Percentiles rank a stretch among this genome's conserved stretches.
Conservation (phyloP, 148 eudicot species). For the Nepenthes gracilis region DNA sequence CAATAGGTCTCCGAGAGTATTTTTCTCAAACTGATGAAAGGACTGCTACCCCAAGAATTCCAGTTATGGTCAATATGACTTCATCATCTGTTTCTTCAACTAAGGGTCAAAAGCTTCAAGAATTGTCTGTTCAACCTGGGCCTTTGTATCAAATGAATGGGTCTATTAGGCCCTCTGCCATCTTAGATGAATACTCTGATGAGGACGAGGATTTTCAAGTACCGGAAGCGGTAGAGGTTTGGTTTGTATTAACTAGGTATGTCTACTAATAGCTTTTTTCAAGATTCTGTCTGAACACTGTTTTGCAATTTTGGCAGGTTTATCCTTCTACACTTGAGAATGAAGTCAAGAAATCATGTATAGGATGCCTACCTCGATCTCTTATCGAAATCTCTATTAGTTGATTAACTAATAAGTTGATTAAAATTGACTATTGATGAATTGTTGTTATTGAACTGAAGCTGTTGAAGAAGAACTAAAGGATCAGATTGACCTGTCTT, state of each 20-base stretch:
- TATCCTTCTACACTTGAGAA: constrained; percentile 25
- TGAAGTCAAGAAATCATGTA: constrained; percentile 49
- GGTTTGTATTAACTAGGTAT: background rate
- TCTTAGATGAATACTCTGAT: constrained; percentile 91
- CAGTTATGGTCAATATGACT: constrained; percentile 96
- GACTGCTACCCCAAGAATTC: constrained; percentile 77
- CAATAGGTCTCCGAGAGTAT: constrained; percentile 82
- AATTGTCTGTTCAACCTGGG: constrained; percentile 32
- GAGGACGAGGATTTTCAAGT: constrained; percentile 88
- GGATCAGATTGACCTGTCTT: constrained; percentile 65
- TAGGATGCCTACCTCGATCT: background rate
- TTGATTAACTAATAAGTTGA: background rate
- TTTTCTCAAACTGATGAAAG: constrained; percentile 92
- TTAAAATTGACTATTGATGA: background rate
- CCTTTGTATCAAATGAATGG: constrained; percentile 51
- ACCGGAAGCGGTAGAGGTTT: constrained; percentile 63
- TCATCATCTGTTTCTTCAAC: constrained; percentile 58
- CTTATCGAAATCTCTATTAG: constrained; percentile 1
- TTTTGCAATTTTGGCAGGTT: constrained; percentile 27
- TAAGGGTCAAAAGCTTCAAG: constrained; percentile 47
- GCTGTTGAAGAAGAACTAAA: constrained; percentile 47
- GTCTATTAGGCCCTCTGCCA: constrained; percentile 53
- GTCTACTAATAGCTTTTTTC: background rate
- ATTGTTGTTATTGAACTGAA: constrained; percentile 13
- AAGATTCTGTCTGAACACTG: background rate